Percentiles rank a stretch among this genome's conserved stretches.
Evolutionary conservation across 495 filamentous ascomycete genomes (phyloP).

Genomic region (Xylaria sp.): DNA sequence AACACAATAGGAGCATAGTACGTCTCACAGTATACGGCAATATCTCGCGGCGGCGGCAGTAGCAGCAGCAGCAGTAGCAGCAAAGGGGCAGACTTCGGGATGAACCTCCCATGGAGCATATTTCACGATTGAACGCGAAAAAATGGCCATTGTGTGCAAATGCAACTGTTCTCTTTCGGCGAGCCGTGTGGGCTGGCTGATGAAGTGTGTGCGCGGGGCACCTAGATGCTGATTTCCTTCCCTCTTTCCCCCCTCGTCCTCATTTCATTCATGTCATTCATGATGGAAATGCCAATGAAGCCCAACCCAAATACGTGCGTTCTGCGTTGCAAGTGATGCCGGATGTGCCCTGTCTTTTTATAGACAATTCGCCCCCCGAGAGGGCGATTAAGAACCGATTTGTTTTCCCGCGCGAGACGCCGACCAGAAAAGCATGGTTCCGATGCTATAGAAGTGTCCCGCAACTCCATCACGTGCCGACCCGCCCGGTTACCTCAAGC

Average conservation of each 20-base stretch:
- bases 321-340: not conserved
- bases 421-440: slow-evolving; percentile 11
- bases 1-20: slow-evolving; percentile 15
- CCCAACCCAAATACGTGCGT: slow-evolving; percentile 18
- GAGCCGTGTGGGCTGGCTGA: slow-evolving; percentile 25
- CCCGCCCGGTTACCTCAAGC: slow-evolving; percentile 26
- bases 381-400: slow-evolving; percentile 1
- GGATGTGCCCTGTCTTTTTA: slow-evolving; percentile 5
- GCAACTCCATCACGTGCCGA: slow-evolving; percentile 18
- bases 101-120: slow-evolving; percentile 66
- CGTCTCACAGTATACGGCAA: slow-evolving; percentile 16
- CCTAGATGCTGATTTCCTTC: slow-evolving; percentile 35
- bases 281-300: slow-evolving; percentile 13
- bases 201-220: slow-evolving; percentile 30
- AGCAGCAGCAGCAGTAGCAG: slow-evolving; percentile 21
- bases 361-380: not conserved
- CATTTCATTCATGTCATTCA: slow-evolving; percentile 10
- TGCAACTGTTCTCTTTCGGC: slow-evolving; percentile 47
- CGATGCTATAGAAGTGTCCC: slow-evolving; percentile 10
- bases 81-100: slow-evolving; percentile 59
- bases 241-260: not conserved
- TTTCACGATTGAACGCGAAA: slow-evolving; percentile 63
- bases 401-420: slow-evolving; percentile 13
- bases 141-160: slow-evolving; percentile 64
- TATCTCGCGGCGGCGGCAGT: slow-evolving; percentile 20